Conservation (phyloP, 345 rosid species). For the Pugionium dolabratum region DNA sequence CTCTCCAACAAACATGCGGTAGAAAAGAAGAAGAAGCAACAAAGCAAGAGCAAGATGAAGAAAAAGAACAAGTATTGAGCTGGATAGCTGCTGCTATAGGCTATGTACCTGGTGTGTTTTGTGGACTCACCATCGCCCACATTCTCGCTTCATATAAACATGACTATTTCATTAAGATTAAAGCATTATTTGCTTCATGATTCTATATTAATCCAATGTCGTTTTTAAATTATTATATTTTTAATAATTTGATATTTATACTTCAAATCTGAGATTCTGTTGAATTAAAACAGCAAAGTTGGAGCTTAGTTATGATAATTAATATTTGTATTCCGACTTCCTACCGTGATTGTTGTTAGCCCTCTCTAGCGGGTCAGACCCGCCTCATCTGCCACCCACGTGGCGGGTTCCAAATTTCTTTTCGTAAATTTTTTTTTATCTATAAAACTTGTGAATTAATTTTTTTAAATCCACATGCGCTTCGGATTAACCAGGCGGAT, state of each 20-base stretch:
- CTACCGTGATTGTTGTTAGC: too few species aligned
- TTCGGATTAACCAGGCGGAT: too few species aligned
- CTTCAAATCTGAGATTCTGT: too few species aligned
- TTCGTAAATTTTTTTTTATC: too few species aligned
- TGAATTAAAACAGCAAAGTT: too few species aligned
- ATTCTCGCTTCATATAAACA: slow-evolving; percentile 22
- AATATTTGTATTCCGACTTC: too few species aligned
- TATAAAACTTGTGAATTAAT: too few species aligned
- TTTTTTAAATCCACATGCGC: too few species aligned
- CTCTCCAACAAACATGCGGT: background rate
- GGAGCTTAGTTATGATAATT: too few species aligned
- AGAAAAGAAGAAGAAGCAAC: background rate
- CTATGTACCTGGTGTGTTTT: slow-evolving; percentile 9
- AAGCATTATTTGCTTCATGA: background rate
- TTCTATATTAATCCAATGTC: background rate
- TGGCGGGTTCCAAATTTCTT: too few species aligned
- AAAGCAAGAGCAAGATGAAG: slow-evolving; percentile 10
- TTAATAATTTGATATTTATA: background rate
- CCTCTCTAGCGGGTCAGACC: too few species aligned
- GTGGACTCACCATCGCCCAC: slow-evolving; percentile 27
- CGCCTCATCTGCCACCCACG: too few species aligned
- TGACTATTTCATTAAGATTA: slow-evolving; percentile 4
- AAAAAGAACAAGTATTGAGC: background rate
- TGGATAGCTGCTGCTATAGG: slow-evolving; percentile 31
- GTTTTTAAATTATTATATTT: background rate